Percentiles rank a stretch among this genome's conserved stretches.
Conservation (phyloP, 495 filamentous ascomycete species). For the Neurospora pannonica region DNA sequence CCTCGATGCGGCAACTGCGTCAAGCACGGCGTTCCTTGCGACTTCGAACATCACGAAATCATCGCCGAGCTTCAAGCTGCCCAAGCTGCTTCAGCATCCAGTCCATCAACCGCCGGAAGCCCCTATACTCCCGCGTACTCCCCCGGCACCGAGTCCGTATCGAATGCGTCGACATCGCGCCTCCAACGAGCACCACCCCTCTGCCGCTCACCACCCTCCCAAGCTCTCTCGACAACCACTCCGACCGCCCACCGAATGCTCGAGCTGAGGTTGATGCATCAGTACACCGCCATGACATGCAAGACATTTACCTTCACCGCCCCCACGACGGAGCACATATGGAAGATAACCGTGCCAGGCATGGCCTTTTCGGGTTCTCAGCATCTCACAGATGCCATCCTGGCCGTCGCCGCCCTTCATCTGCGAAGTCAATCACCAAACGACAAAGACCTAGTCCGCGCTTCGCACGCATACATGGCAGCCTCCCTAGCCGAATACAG, state of each 20-base stretch:
- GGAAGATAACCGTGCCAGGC: slow-evolving; percentile 44
- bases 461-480: slow-evolving; percentile 49
- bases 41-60: slow-evolving; percentile 44
- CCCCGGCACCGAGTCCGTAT: slow-evolving; percentile 13
- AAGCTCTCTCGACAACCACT: slow-evolving; percentile 24
- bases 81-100: slow-evolving; percentile 6
- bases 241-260: slow-evolving; percentile 35
- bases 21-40: slow-evolving; percentile 54
- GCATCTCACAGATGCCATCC: slow-evolving; percentile 45
- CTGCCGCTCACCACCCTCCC: slow-evolving; percentile 28
- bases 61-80: slow-evolving; percentile 23
- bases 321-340: slow-evolving; percentile 39
- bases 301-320: slow-evolving; percentile 41
- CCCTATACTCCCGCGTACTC: slow-evolving; percentile 21
- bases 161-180: slow-evolving; percentile 21
- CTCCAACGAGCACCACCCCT: slow-evolving; percentile 27
- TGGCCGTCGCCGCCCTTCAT: slow-evolving; percentile 49
- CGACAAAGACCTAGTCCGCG: slow-evolving; percentile 42
- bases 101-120: slow-evolving; percentile 11
- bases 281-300: slow-evolving; percentile 44
- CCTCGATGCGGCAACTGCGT: slow-evolving; percentile 52
- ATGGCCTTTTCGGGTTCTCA: slow-evolving; percentile 43
- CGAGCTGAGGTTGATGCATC: slow-evolving; percentile 45
- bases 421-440: slow-evolving; percentile 38
- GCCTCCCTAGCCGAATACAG: slow-evolving; percentile 46